These are phyloP conservation scores for Forsythia suspensa DNA, from an alignment of 257 asterid genomes.

Conservation along the genomic window DNA sequence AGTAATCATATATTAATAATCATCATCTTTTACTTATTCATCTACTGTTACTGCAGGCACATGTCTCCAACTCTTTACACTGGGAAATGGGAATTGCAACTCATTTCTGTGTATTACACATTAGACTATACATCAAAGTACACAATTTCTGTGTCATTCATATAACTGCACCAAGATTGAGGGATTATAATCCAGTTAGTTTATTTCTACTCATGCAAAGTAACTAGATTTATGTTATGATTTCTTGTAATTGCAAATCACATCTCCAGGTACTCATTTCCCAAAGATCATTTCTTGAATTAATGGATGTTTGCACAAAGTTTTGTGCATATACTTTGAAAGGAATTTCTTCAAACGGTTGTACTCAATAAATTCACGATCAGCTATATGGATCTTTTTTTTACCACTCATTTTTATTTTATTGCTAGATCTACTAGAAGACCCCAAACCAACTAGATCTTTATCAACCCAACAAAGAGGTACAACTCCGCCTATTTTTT, in stretches of 20 bases:
- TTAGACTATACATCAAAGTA: slow-evolving; percentile 45
- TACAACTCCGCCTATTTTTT: not conserved
- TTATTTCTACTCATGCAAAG: not conserved
- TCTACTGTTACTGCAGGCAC: slow-evolving; percentile 64
- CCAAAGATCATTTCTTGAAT: not conserved
- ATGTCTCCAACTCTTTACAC: slow-evolving; percentile 44
- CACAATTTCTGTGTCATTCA: slow-evolving; percentile 26
- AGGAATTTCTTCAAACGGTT: not conserved
- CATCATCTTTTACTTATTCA: slow-evolving; percentile 60
- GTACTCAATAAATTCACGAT: not conserved
- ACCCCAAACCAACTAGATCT: not conserved
- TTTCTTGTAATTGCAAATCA: slow-evolving; percentile 18
- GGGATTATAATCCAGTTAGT: not conserved
- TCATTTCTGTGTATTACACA: not conserved
- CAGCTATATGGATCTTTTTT: too few species aligned
- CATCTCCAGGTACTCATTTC: not conserved
- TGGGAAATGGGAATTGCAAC: slow-evolving; percentile 28
- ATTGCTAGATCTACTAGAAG: not conserved
- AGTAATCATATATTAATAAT: slow-evolving; percentile 78
- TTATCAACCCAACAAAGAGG: not conserved
- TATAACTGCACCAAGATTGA: not conserved
- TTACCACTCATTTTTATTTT: not conserved
- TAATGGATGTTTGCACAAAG: not conserved
- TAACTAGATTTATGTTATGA: not conserved
- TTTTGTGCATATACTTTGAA: not conserved